Base-by-base conservation (phyloP, 1,284 basidiomycete species). In the Xerocomus cyaneibrunnescens region DNA sequence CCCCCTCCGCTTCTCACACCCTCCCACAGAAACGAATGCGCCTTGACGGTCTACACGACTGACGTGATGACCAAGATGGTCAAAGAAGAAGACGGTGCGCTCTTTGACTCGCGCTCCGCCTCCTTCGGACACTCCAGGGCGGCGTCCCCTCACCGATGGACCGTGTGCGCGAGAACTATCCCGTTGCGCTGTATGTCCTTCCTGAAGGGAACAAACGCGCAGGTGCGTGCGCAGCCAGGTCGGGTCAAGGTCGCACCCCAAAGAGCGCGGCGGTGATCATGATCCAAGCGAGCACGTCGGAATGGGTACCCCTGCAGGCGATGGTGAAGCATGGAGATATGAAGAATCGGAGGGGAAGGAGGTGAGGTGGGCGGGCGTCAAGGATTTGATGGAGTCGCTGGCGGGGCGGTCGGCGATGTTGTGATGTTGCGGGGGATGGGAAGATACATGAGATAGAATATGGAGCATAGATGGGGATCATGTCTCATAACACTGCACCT, bases 101-200 rank as follows among this genome's bases (percentile, higher is more conserved):
- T 97, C n/a, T 99, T 98, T 66, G 97, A 99, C 74, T 86, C 96
- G 17, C 88, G 97, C 43, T 90, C 85, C 12, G 97, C 96, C 16
- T 89, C 91, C 3, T 84, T 99, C 19, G 96, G 97, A 99, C 74
- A 98, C 94, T 99, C 9, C 96, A 99, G 69, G 96, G 96, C 17
- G 94, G 94, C 6, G 87, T 92, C 5, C 96, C 96, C 3, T 96
- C 94, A 0, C 96, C 96, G 0, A 79, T 92, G 58, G 97, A 99
- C 74, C 90, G 96, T 52, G 86, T 90, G 0, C 88, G 94, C 17
- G 96, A 94, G 1, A 89, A 92, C 1, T 87, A 95, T 40, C 80
- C 87, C 95, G 8, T 77, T 97, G 56, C 89, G 91, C 62, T 96
- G 92, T 76, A 95, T 98, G 89, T 76, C 85, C 45, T 98, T 98